Conservation (phyloP, 208 protist genomes). For the Leishmania martiniquensis region DNA sequence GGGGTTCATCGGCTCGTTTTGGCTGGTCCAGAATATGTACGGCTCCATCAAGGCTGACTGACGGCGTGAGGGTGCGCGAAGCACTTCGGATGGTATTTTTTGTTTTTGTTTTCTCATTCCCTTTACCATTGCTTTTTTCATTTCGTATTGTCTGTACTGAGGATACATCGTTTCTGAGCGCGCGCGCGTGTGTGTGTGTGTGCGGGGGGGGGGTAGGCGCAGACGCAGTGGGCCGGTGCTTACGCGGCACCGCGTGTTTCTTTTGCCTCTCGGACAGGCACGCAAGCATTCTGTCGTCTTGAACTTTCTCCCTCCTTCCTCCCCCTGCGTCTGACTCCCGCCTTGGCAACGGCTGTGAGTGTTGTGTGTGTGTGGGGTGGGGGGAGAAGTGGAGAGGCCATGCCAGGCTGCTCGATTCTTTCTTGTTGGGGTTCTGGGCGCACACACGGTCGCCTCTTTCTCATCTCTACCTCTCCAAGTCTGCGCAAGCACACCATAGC, state of each 20-base stretch:
- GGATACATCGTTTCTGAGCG: too few species aligned
- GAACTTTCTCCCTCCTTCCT: too few species aligned
- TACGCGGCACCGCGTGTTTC: neutral
- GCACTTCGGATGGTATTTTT: neutral
- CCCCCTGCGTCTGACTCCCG: too few species aligned
- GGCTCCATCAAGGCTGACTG: slow-evolving; percentile 63
- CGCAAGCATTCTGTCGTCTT: neutral
- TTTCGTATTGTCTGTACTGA: too few species aligned
- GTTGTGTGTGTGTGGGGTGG: too few species aligned
- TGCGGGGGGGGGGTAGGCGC: neutral
- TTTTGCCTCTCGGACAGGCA: neutral
- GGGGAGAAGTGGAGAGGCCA: neutral
- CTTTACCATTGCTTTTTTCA: neutral
- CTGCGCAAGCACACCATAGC: neutral
- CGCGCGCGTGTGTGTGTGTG: neutral
- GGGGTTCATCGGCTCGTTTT: slow-evolving; percentile 67
- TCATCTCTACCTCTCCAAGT: neutral
- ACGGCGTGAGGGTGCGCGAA: neutral
- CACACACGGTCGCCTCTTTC: too few species aligned
- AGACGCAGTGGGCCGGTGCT: neutral
- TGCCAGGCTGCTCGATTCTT: neutral
- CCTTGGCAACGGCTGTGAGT: too few species aligned
- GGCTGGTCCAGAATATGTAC: slow-evolving; percentile 85
- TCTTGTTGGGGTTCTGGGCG: neutral
- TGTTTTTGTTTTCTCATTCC: neutral